Evolutionary conservation across 805 yeast genomes (phyloP), one percentile per base, ranked within the genome.

Genomic region (Torulaspora delbrueckii): DNA sequence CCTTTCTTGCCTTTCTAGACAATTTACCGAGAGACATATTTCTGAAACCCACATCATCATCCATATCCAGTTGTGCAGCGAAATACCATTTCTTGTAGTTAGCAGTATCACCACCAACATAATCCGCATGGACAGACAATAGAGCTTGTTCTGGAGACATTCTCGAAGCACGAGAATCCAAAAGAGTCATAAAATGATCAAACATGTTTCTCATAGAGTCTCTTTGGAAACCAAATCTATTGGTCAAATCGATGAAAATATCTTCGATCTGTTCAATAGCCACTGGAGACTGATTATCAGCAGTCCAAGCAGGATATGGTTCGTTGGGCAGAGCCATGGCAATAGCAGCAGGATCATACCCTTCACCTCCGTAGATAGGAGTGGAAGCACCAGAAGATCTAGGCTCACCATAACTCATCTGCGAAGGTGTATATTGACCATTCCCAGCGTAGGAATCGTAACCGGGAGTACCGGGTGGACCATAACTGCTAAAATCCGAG

Each of bases 221-320:
- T 76, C 95, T 81, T 71, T 86, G 95, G 76, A 86, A 86, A 62
- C 95, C 95, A 62, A 86, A 85, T 67, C 81, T 82, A 69, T 85
- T 85, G 35, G 91, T 74, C 65, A 86, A 73, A 66, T 86, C 93
- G 60, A 86, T 86, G 63, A 86, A 86, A 31, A 85, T 79, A 71
- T 86, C 95, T 71, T 86, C 95, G 63, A 86, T 83, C 65, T 86
- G 91, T 67, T 86, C 93, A 45, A 86, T 77, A 40, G 87, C 75
- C 47, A 84, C 83, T 9, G 95, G 95, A 22, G 91, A 88, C 66
- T 85, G 91, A 46, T 85, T 90, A 68, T 93, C 98, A 38, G 95
- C 95, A 22, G 96, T 86, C 99, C 99, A 93, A 42, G 99, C 98
- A 36, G 99, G 99, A 67, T 91, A 93, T 27, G 99, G 99, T 67